Base-by-base conservation (phyloP, 1,139 yeast species). In the Pichia sp. region DNA sequence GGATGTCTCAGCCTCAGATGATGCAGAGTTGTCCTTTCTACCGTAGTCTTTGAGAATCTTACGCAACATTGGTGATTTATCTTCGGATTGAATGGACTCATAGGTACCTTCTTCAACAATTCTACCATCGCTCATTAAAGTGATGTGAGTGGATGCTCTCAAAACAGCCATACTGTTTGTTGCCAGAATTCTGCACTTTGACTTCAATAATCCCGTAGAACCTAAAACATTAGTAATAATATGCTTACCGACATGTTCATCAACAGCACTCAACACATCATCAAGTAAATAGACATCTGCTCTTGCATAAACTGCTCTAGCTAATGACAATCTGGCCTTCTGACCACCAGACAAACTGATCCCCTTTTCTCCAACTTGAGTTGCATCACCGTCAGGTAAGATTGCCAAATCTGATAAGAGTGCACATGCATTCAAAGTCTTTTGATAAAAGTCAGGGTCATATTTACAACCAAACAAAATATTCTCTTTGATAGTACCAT, bases 291-390 rank as follows among this genome's bases (percentile, higher is more conserved):
- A 88, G 24, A 88, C 77, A 57, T 91, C 97, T 3, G 96, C 94
- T 50, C 96, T 74, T 3, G 96, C 78, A 59, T 91, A 91, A 8
- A 91, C 96, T 19, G 97, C 96, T 59, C 98, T 74, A 2, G 97
- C 97, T 44, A 91, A 69, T 3, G 94, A 77, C 35, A 91, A 65
- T 60, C 98, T 77, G 1, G 97, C 96, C 66, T 88, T 91, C 60
- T 91, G 97, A 32, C 98, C 98, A 42, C 98, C 98, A 33, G 96
- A 85, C 40, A 91, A 67, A 12, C 96, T 85, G 39, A 91, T 86
- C 51, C 98, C 98, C 63, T 88, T 91, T 62, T 91, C 98, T 46
- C 98, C 98, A 34, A 91, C 97, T 52, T 83, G 74, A 3, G 98
- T 88, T 38, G 67, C 66, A 57, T 91, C 97, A 34, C 97, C 96